Evolutionary conservation across 1,284 basidiomycete genomes (phyloP).

Genomic region (Hypsizygus ulmarius): DNA sequence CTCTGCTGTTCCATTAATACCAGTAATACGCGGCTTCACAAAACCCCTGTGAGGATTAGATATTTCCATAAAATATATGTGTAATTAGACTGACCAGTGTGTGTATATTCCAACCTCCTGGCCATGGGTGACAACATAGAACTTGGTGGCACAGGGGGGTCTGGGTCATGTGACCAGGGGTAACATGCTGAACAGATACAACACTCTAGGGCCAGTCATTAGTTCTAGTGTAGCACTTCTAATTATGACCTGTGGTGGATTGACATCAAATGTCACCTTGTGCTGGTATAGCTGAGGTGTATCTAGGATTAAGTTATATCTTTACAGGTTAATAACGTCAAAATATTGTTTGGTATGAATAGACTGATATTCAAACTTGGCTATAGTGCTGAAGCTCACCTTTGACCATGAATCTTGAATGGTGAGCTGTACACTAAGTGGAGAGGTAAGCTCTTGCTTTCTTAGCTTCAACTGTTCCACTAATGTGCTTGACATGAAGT

Average conservation of each 20-base stretch:
- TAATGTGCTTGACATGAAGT: constrained; percentile 38
- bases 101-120: no score
- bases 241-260: constrained; percentile 21
- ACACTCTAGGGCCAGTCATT: constrained; percentile 22
- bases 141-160: no score
- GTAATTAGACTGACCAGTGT: no score
- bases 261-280: constrained; percentile 20
- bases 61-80: no score
- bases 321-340: constrained; percentile 31
- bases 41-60: no score
- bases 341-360: constrained; percentile 28
- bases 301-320: constrained; percentile 32
- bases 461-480: constrained; percentile 32
- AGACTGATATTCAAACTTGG: constrained; percentile 27
- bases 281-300: constrained; percentile 33
- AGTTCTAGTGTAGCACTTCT: constrained; percentile 16
- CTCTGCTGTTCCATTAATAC: no score
- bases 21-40: no score
- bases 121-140: no score
- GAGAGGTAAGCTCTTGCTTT: constrained; percentile 18
- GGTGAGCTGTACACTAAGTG: constrained; percentile 31
- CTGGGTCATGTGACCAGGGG: no score
- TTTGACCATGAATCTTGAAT: constrained; percentile 30
- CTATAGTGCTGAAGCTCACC: constrained; percentile 25
- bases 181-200: no score